A percentile compares a stretch with the other conserved stretches of the same genome.
Evolutionary conservation across 305 asterid genomes (phyloP).

Genomic region (Rubia occidens): DNA sequence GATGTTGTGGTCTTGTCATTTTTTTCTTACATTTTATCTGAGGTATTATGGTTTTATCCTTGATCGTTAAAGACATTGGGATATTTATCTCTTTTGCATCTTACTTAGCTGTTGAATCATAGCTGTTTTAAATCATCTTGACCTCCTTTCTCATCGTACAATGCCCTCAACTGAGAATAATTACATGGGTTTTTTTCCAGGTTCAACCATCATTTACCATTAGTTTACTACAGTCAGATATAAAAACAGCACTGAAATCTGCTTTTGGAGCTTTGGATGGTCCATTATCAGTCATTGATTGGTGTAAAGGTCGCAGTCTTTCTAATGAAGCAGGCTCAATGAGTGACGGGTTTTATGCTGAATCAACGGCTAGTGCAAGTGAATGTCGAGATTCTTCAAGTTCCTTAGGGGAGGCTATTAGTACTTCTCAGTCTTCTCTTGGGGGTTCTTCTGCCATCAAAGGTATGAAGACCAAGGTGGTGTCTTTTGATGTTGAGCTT

Average conservation of each 20-base stretch:
- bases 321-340: slow-evolving; percentile 57
- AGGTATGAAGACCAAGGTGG: slow-evolving; percentile 35
- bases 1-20: background rate
- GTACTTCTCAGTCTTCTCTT: slow-evolving; percentile 71
- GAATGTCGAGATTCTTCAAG: slow-evolving; percentile 95
- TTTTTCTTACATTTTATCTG: background rate
- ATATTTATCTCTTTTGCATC: background rate
- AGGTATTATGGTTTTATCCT: background rate
- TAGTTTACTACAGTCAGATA: slow-evolving; percentile 91
- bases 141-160: background rate
- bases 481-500: slow-evolving; percentile 17
- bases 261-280: slow-evolving; percentile 94
- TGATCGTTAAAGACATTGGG: slow-evolving; percentile 7
- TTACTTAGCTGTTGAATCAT: background rate
- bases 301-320: slow-evolving; percentile 93
- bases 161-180: background rate
- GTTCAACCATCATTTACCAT: slow-evolving; percentile 81
- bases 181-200: slow-evolving; percentile 38
- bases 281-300: slow-evolving; percentile 80
- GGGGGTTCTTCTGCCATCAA: slow-evolving; percentile 52
- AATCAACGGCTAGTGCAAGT: slow-evolving; percentile 89
- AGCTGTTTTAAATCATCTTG: no score
- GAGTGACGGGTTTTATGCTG: slow-evolving; percentile 76
- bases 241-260: slow-evolving; percentile 82
- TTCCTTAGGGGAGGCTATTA: slow-evolving; percentile 80